Base-by-base conservation (phyloP, 805 yeast species). In the Saccharomycopsis capsularis region DNA sequence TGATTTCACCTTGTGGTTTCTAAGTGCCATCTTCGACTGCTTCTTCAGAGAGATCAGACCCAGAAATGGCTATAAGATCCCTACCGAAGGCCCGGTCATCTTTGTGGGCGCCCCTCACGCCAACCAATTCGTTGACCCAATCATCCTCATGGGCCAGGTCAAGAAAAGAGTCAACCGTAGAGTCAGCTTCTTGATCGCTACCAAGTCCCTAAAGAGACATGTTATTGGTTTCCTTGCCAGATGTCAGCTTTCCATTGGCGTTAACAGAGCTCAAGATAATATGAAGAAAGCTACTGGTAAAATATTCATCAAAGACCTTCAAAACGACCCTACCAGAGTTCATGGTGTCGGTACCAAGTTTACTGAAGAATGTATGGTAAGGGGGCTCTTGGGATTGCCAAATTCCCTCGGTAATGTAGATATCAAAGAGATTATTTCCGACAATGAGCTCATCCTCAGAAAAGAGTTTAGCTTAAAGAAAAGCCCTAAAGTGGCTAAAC, bases 41-140 rank as follows among this genome's bases (percentile, higher is more conserved):
- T 91, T 91, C 69, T 91, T 91, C 67, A 68, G 98, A 51, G 96
- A 90, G 61, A 88, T 91, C 54, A 74, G 87, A 46, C 80, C 93
- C 2, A 74, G 98, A 52, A 96, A 97, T 1, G 88, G 95, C 1
- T 87, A 79, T 66, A 75, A 76, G 42, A 73, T 79, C 44, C 84
- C 85, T 13, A 34, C 9, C 4, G 41, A 30, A 13, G 55, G 55
- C 16, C 56, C 56, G 13, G 51, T 53, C 13, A 83, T 91, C 48
- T 83, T 93, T 56, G 98, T 93, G 34, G 95, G 91, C 4, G 99
- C 97, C 1, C 98, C 98, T 1, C 99, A 91, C 68, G 95, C 96
- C 16, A 87, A 87, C 60, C 95, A 87, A 59, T 85, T 85, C 54
- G 81, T 84, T 30, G 86, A 80, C 56, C 91, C 93, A 1, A 78